These are phyloP conservation scores for Aspergillus panamensis DNA, from an alignment of 495 filamentous ascomycete species.

Conservation along the genomic window DNA sequence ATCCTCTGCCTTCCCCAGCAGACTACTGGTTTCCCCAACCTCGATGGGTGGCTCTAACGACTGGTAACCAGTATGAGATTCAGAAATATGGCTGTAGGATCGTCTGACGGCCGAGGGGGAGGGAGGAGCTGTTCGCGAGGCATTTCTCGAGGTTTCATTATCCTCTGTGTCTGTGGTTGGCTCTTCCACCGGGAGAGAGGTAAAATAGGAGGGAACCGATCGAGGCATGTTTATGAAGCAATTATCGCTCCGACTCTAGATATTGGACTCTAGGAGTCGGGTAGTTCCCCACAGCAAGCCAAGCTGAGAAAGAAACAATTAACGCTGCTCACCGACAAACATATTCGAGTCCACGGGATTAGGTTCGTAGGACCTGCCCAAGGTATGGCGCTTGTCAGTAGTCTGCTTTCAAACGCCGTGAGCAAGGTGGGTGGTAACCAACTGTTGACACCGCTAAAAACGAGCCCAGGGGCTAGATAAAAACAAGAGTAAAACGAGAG, in stretches of 20 bases:
- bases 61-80: conserved; percentile 39
- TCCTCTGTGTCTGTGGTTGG: conserved; percentile 6
- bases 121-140: conserved; percentile 37
- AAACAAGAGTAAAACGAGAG: neutral
- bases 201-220: conserved; percentile 22
- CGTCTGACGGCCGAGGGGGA: conserved; percentile 38
- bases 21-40: conserved; percentile 36
- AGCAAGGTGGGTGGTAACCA: neutral
- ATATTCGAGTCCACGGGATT: neutral
- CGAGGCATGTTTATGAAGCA: conserved; percentile 24
- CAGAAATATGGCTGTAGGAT: conserved; percentile 34
- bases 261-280: conserved; percentile 4
- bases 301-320: neutral
- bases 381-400: neutral
- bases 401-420: neutral
- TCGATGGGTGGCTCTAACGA: conserved; percentile 36
- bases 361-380: neutral
- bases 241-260: conserved; percentile 16
- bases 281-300: neutral
- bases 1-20: conserved; percentile 27
- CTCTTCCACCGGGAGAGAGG: conserved; percentile 13
- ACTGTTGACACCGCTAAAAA: neutral
- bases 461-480: neutral
- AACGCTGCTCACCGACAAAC: conserved; percentile 2
- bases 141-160: conserved; percentile 8